Base-by-base conservation (phyloP, 371 early-diverging fungal genomes). In the Mucor ambiguus region DNA sequence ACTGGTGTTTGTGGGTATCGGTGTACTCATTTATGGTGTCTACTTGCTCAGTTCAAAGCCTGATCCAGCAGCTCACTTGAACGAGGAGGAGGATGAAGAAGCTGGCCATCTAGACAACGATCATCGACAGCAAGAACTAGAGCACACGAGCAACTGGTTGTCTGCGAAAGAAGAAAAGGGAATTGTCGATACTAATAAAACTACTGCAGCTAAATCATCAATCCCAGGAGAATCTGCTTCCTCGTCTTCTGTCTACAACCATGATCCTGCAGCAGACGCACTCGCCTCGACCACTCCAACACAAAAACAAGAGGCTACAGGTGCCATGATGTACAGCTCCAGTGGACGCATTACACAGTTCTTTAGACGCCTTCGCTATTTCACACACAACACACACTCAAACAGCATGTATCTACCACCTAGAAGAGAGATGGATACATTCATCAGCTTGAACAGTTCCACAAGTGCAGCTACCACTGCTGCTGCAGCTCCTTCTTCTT, bases 1-100 rank as follows among this genome's bases (percentile, higher is more conserved):
- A 0, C 63, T 87, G 11, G 84, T 89, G 7, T 77, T 87, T 60
- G 57, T 85, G 11, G 89, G 91, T 4, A 86, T 90, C 9, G 78
- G 68, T 22, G 80, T 80, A 4, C 65, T 90, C 11, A 80, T 88
- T 43, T 86, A 83, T 44, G 87, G 86, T 20, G 87, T 88, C 24
- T 74, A 64, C 43, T 72, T 88, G 48, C 75, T 87, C 32, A 85
- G 85, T 48, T 83, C 88, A 5, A 87, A 87, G 61, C 81, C 84
- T 9, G 88, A 85, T 46, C 79, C 81, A 63, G 46, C 61, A n/a
- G 68, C 75, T 8, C 67, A 64, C 35, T 46, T 66, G 9, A 70
- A 69, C 52, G 64, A 61, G 29, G 67, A 62, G 20, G 71, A 73
- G n/a, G 63, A 74, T 57, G 20, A 62, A 41, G 57, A 61, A 46